Conservation (phyloP, 345 rosid genomes). For the Lagerstroemia speciosa region DNA sequence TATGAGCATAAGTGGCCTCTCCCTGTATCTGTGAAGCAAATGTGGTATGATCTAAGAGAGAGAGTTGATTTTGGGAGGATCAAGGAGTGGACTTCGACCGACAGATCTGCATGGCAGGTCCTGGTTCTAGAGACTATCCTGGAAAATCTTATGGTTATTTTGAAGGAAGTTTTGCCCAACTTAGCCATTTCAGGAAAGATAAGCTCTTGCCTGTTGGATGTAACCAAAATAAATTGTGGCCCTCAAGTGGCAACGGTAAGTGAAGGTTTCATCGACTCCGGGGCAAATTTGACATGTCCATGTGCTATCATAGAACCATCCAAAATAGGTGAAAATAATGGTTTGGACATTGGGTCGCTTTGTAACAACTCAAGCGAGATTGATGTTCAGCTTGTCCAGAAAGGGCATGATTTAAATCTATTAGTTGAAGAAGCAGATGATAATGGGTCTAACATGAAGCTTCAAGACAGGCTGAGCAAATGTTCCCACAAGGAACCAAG, state of each 20-base stretch:
- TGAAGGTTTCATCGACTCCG: neutral
- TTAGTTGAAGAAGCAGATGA: neutral
- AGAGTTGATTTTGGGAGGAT: constrained; percentile 31
- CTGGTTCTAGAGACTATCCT: constrained; percentile 41
- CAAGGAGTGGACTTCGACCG: constrained; percentile 48
- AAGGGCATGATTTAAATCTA: neutral
- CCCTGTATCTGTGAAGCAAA: constrained; percentile 51
- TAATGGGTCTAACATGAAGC: neutral
- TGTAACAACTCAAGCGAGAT: neutral
- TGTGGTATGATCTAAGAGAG: constrained; percentile 69
- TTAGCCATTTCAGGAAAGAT: neutral
- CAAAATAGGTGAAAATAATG: neutral
- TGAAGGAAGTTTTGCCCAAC: neutral
- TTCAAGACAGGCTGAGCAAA: neutral
- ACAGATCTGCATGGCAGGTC: constrained; percentile 26
- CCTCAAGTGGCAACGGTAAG: neutral
- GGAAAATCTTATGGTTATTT: constrained; percentile 25
- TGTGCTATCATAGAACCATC: neutral
- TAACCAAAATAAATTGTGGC: neutral
- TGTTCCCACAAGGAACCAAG: neutral
- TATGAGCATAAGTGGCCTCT: constrained; percentile 26
- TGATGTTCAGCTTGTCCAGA: neutral
- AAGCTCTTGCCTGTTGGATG: neutral
- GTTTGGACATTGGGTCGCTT: neutral
- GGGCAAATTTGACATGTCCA: neutral